Percentiles rank a stretch among this genome's conserved stretches.
phyloP scores from a whole-genome alignment of 257 asterid genomes.

The Buddleja alternifolia region DNA sequence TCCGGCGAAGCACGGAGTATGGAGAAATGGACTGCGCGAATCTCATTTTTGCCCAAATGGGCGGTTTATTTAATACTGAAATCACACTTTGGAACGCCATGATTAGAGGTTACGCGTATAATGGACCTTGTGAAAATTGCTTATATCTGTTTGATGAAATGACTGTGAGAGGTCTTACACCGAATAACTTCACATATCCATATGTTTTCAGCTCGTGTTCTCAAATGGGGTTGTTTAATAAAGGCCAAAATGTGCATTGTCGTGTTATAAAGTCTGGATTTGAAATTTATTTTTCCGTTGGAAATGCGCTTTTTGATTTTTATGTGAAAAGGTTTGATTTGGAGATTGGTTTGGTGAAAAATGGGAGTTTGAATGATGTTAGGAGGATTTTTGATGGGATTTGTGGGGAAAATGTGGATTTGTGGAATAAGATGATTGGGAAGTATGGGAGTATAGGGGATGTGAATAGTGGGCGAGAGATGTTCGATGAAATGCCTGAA shows the following conservation, averaged over 20 bases:
- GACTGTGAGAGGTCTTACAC: constrained; percentile 40
- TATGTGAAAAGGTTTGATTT: constrained; percentile 33
- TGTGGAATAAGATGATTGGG: constrained; percentile 45
- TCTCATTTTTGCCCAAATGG: constrained; percentile 44
- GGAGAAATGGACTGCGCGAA: constrained; percentile 51
- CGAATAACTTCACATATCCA: constrained; percentile 55
- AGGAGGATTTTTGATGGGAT: constrained; percentile 39
- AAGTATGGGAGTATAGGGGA: constrained; percentile 39
- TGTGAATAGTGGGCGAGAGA: constrained; percentile 27
- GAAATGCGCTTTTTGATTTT: constrained; percentile 38
- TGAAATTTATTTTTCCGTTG: constrained; percentile 28
- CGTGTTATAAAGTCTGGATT: constrained; percentile 50
- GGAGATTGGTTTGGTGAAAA: constrained; percentile 10
- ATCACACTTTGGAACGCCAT: constrained; percentile 53
- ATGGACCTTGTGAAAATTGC: constrained; percentile 42
- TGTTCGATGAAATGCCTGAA: constrained; percentile 48
- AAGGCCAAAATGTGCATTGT: constrained; percentile 44
- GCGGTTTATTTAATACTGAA: constrained; percentile 32
- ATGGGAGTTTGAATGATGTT: constrained; percentile 27
- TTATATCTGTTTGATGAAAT: constrained; percentile 51
- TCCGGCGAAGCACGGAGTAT: constrained; percentile 51
- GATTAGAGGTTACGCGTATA: constrained; percentile 53
- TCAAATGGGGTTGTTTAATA: constrained; percentile 39
- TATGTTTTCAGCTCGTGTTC: constrained; percentile 46
- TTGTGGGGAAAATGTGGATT: constrained; percentile 29